Evolutionary conservation across 2,329 filamentous ascomycete genomes (phyloP).

Genomic region (Trichoderma harzianum): DNA sequence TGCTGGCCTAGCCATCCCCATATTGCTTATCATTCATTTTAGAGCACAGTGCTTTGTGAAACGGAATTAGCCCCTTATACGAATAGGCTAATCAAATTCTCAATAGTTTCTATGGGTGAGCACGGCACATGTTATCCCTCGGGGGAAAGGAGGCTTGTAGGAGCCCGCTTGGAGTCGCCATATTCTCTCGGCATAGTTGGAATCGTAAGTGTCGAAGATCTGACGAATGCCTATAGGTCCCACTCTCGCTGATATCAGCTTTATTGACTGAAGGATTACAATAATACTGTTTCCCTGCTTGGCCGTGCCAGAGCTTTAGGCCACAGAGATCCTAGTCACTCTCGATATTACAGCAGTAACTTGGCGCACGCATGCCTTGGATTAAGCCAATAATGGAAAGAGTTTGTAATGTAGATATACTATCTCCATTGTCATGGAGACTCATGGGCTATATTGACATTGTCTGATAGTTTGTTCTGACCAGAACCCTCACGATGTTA

Average conservation of each 20-base stretch:
- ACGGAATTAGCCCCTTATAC: background rate
- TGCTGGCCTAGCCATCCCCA: background rate
- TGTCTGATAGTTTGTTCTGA: background rate
- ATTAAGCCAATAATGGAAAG: background rate
- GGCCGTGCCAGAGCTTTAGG: background rate
- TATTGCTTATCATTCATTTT: background rate
- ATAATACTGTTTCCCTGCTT: background rate
- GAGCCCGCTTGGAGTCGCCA: background rate
- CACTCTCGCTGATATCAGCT: background rate
- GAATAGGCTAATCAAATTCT: background rate
- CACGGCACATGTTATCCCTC: background rate
- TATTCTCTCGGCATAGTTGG: background rate
- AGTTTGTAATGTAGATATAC: accelerated
- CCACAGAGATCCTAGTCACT: background rate
- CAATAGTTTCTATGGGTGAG: background rate
- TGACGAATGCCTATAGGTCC: background rate
- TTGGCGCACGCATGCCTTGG: background rate
- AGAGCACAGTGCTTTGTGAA: background rate
- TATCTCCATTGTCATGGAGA: background rate
- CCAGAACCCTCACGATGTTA: background rate
- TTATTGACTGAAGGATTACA: background rate
- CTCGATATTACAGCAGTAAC: background rate
- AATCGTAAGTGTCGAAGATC: background rate
- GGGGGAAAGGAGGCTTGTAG: background rate
- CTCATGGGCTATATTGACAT: background rate